Evolutionary conservation across 2,329 filamentous ascomycete genomes (phyloP), one percentile per base, ranked within the genome.

Genomic region (Cercospora citrullina): DNA sequence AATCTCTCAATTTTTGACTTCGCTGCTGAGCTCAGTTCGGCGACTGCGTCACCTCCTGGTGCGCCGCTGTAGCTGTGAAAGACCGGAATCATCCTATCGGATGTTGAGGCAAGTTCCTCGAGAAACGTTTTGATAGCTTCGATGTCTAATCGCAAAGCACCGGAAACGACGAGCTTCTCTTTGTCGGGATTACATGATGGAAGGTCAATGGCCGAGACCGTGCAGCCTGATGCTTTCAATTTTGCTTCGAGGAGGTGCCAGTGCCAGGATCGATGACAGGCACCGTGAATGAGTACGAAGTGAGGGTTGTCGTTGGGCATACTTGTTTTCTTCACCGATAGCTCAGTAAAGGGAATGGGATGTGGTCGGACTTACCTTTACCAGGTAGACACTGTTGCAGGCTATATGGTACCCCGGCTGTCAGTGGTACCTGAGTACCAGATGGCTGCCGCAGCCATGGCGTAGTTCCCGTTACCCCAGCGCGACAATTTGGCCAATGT

Each of bases 21-120:
- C 1, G 68, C 45, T 1, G 55, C 16, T 4, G 48, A 8, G 26
- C 63, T 71, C 4, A 72, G 28, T 23, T 68, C 53, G 1, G 71
- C 71, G 4, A 68, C 67, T 2, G 71, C 72, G 5, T 72, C 71
- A 51, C 67, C 67, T 12, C 71, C 71, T 3, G 66, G 63, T 4
- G 71, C 45, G 3, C 72, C 71, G 10, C 60, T 65, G 67, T 72
- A 73, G 51, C 63, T 65, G n/a, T 73, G 73, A 53, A 72, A 64
- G 31, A 72, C 66, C 0, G 68, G 68, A 1, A 74, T 31, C 28
- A 73, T 57, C 45, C 36, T 60, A 14, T 66, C 55, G 28, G 69
- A 68, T 12, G 60, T 39, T 7, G 28, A 18, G 23, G 69, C 72
- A 9, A 68, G 66, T 5, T 66, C 26, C 57, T 70, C 65, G 16